Conservation (phyloP, 306 rosid genomes). For the Rosa persica region DNA sequence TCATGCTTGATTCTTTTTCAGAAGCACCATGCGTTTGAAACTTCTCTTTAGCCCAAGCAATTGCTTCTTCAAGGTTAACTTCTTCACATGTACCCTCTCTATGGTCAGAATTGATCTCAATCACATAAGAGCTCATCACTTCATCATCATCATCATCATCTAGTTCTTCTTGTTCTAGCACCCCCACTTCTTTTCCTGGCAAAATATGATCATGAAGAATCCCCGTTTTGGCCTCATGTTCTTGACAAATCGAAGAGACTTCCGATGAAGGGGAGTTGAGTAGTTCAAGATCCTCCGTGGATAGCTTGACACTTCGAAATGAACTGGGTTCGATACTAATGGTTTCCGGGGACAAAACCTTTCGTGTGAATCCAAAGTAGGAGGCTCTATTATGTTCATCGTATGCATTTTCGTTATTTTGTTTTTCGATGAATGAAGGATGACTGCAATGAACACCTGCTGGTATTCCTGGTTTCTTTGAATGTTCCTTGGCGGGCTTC, state of each 20-base stretch:
- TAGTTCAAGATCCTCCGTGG: conserved; percentile 59
- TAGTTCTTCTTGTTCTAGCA: conserved; percentile 6
- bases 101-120: conserved; percentile 58
- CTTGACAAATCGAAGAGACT: conserved; percentile 66
- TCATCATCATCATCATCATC: conserved; percentile 32
- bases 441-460: conserved; percentile 35
- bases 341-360: conserved; percentile 73
- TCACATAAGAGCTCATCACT: conserved; percentile 83
- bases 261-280: conserved; percentile 65
- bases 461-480: conserved; percentile 44
- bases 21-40: conserved; percentile 48
- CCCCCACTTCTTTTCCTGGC: conserved; percentile 34
- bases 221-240: conserved; percentile 47
- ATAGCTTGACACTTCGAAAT: conserved; percentile 47
- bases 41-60: conserved; percentile 96
- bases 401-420: conserved; percentile 43
- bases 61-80: conserved; percentile 74
- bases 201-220: conserved; percentile 37
- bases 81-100: conserved; percentile 64
- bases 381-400: conserved; percentile 43
- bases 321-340: conserved; percentile 55
- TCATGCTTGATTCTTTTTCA: conserved; percentile 52
- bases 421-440: conserved; percentile 39
- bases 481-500: conserved; percentile 53
- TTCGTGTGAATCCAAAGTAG: conserved; percentile 52